A percentile compares a stretch with the other conserved stretches of the same genome.
Conservation (phyloP, 2,329 filamentous ascomycete species). For the Pseudocercospora macadamiae region DNA sequence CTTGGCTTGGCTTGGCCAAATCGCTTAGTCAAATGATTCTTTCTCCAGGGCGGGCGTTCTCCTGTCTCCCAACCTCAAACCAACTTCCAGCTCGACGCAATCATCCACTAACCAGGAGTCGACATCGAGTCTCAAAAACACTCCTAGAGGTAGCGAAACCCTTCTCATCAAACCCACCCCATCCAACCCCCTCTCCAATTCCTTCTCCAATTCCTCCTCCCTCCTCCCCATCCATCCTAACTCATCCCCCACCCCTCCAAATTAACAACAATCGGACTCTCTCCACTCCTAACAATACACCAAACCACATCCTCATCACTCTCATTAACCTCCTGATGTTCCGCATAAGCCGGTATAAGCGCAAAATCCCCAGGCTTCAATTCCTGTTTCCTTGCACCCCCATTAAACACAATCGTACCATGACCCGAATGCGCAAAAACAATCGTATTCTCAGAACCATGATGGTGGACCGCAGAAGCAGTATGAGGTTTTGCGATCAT, state of each 20-base stretch:
- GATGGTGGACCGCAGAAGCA: slow-evolving; percentile 66
- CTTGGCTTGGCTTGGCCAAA: no score
- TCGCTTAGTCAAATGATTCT: no score
- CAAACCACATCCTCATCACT: slow-evolving; percentile 65
- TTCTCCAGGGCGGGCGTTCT: no score
- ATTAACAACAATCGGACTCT: slow-evolving; percentile 25
- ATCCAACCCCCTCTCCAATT: no score
- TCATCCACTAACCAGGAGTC: no score
- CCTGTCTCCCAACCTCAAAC: no score
- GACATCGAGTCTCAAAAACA: no score
- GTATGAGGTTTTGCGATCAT: slow-evolving; percentile 65
- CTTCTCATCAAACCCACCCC: no score
- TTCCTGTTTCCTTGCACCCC: slow-evolving; percentile 59
- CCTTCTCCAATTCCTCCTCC: no score
- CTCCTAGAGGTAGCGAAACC: no score
- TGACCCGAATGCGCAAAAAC: slow-evolving; percentile 60
- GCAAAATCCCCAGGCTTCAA: slow-evolving; percentile 69
- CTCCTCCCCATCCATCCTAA: no score
- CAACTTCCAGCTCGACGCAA: no score
- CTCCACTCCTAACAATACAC: slow-evolving; percentile 60
- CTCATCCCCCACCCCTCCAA: slow-evolving; percentile 25
- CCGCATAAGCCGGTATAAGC: slow-evolving; percentile 68
- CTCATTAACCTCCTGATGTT: slow-evolving; percentile 72
- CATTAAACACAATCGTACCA: slow-evolving; percentile 62
- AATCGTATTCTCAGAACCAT: slow-evolving; percentile 72